Conservation (phyloP, 805 yeast species). For the Sungouiozyma ichnusensis region DNA sequence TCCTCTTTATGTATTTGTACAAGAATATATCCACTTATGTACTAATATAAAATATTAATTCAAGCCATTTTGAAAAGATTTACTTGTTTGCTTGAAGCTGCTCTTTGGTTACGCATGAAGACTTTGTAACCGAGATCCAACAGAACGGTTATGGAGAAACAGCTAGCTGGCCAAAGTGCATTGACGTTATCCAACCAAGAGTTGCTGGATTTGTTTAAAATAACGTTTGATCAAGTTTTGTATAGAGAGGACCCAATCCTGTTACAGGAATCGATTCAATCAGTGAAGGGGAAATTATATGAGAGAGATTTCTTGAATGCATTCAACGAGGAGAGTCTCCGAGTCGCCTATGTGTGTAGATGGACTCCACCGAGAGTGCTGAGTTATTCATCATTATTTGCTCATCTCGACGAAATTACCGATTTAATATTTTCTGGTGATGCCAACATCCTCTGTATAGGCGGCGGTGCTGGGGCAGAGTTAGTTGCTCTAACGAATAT, state of each 20-base stretch:
- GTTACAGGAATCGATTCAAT: slow-evolving; percentile 38
- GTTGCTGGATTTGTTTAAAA: slow-evolving; percentile 22
- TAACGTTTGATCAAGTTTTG: slow-evolving; percentile 19
- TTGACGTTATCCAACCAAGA: slow-evolving; percentile 24
- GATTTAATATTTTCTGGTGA: slow-evolving; percentile 14
- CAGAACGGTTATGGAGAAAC: not conserved
- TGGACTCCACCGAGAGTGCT: slow-evolving; percentile 83
- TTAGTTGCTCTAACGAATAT: slow-evolving; percentile 51
- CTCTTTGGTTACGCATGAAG: not conserved
- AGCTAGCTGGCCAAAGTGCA: slow-evolving; percentile 18
- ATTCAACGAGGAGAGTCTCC: slow-evolving; percentile 48
- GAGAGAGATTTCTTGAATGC: slow-evolving; percentile 64
- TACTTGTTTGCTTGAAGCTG: no score
- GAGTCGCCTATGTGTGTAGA: slow-evolving; percentile 69
- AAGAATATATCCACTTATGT: no score
- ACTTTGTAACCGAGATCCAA: not conserved
- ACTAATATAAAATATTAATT: no score
- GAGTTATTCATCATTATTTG: slow-evolving; percentile 59
- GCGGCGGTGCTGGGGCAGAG: slow-evolving; percentile 90
- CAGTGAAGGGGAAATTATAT: slow-evolving; percentile 58
- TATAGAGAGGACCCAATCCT: slow-evolving; percentile 10
- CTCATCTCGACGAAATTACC: slow-evolving; percentile 31
- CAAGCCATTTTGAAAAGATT: no score
- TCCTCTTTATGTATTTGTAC: not conserved
- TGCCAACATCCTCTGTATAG: slow-evolving; percentile 45